A percentile compares a stretch with the other conserved stretches of the same genome.
phyloP scores from a whole-genome alignment of 2,329 filamentous ascomycete species.

The Sclerotinia nivalis region DNA sequence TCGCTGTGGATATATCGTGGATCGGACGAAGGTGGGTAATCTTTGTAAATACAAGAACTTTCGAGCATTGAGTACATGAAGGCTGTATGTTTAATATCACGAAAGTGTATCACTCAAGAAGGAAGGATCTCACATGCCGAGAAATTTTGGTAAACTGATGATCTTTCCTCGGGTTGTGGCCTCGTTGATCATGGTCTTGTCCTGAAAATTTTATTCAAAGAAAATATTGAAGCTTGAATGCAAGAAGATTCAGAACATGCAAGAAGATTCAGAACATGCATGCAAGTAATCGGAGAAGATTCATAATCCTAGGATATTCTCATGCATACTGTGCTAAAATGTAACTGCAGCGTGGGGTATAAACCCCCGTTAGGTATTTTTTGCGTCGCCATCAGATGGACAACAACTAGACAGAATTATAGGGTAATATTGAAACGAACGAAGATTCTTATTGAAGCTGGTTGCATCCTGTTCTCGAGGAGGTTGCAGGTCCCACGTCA shows the following conservation, averaged over 20 bases:
- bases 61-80: not conserved
- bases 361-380: not conserved
- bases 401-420: not conserved
- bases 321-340: conserved; percentile 2
- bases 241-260: not conserved
- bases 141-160: not conserved
- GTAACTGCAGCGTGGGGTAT: not conserved
- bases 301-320: not conserved
- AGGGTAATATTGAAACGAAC: not conserved
- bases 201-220: no score
- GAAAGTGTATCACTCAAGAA: not conserved
- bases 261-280: conserved; percentile 2
- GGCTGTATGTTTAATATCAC: not conserved
- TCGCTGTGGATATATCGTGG: not conserved
- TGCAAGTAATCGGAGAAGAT: conserved; percentile 12
- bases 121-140: not conserved
- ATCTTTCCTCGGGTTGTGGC: not conserved
- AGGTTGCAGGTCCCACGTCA: not conserved
- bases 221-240: not conserved
- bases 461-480: not conserved
- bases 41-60: not conserved
- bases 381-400: not conserved
- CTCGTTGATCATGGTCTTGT: not conserved
- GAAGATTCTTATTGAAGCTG: not conserved
- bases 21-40: not conserved